phyloP scores from a whole-genome alignment of 805 yeast genomes.

The Wickerhamomyces queroliae region DNA sequence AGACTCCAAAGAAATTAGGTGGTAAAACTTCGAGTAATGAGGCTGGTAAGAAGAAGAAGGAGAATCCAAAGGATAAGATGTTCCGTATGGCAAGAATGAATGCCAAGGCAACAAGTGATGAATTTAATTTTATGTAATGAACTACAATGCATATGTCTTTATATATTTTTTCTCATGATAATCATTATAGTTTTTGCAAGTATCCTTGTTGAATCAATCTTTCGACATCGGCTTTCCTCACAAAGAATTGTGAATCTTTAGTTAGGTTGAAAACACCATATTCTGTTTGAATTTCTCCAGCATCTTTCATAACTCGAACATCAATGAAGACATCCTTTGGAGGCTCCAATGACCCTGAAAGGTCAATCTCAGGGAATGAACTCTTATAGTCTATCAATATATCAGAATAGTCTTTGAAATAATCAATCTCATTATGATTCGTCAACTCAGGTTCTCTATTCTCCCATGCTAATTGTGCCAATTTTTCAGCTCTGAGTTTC shows the following conservation, averaged over 20 bases:
- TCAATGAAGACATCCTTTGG: slow-evolving; percentile 91
- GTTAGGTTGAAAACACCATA: slow-evolving; percentile 92
- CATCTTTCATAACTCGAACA: slow-evolving; percentile 87
- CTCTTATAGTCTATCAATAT: slow-evolving; percentile 73
- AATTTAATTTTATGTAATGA: slow-evolving; percentile 57
- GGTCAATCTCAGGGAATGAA: slow-evolving; percentile 73
- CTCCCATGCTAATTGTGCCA: slow-evolving; percentile 70
- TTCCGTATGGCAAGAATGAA: slow-evolving; percentile 68
- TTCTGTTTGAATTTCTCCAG: slow-evolving; percentile 96
- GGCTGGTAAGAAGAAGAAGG: slow-evolving; percentile 42
- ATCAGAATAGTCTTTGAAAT: slow-evolving; percentile 64
- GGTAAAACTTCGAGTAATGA: slow-evolving; percentile 28
- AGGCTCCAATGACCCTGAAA: slow-evolving; percentile 85
- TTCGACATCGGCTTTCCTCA: slow-evolving; percentile 91
- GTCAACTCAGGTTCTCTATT: slow-evolving; percentile 51
- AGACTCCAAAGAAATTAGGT: slow-evolving; percentile 82
- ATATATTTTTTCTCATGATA: neutral
- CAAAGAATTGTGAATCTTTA: slow-evolving; percentile 91
- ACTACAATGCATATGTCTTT: neutral
- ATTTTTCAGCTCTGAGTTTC: slow-evolving; percentile 56
- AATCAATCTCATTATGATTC: slow-evolving; percentile 77
- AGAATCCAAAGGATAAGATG: slow-evolving; percentile 69
- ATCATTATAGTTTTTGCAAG: slow-evolving; percentile 60
- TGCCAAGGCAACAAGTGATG: slow-evolving; percentile 56
- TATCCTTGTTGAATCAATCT: slow-evolving; percentile 92